These are phyloP conservation scores for Murraya koenigii DNA, from an alignment of 345 rosid genomes.

Conservation along the genomic window DNA sequence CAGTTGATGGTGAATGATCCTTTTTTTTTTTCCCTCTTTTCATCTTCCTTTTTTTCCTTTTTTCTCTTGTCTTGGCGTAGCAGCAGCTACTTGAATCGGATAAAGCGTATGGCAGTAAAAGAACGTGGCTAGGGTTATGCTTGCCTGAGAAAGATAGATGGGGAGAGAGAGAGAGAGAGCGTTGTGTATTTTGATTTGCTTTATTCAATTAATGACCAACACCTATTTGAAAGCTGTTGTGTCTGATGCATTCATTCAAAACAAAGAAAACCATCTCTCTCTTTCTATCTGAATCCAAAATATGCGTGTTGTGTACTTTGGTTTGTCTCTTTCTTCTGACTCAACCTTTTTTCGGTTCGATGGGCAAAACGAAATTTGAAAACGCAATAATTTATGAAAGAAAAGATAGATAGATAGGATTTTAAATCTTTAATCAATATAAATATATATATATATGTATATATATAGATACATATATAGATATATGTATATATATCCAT, in stretches of 20 bases:
- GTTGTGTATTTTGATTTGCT: not conserved
- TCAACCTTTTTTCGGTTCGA: not conserved
- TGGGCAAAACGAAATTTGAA: not conserved
- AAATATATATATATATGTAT: no score
- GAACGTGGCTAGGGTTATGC: constrained; percentile 40
- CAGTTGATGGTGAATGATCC: not conserved
- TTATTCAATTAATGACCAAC: not conserved
- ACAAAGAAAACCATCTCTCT: not conserved
- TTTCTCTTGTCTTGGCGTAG: not conserved
- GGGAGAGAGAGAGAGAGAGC: not conserved
- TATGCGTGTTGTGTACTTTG: constrained; percentile 9
- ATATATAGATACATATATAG: no score
- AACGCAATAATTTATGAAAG: no score
- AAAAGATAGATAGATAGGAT: no score
- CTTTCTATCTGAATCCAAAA: not conserved
- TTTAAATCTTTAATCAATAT: no score
- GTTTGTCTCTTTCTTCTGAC: constrained; percentile 12
- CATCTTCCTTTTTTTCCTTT: not conserved
- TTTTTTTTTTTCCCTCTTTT: no score
- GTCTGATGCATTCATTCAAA: no score
- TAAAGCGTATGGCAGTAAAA: constrained; percentile 32
- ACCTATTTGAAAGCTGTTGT: no score
- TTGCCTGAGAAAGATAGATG: constrained; percentile 15
- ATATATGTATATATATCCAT: no score
- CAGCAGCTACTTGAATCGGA: constrained; percentile 15